phyloP scores from a whole-genome alignment of 2,329 filamentous ascomycete genomes.

The Acrocalymma vagum region DNA sequence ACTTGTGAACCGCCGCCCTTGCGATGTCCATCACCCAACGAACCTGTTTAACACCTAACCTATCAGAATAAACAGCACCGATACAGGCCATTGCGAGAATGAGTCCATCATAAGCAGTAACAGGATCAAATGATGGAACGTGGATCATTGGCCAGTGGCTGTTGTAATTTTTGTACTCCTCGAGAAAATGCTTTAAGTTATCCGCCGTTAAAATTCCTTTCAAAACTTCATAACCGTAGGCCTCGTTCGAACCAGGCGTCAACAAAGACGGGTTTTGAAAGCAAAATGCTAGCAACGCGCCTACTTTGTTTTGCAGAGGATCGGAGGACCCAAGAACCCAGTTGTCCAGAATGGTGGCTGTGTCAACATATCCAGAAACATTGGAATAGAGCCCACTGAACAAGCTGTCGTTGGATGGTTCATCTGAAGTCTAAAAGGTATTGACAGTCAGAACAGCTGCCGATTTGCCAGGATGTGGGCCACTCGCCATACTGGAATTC shows the following conservation, averaged over 20 bases:
- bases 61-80: conserved; percentile 77
- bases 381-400: conserved; percentile 59
- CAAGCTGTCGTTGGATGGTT: conserved; percentile 57
- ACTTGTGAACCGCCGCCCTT: conserved; percentile 66
- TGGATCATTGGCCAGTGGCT: conserved; percentile 78
- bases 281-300: conserved; percentile 59
- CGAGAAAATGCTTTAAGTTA: conserved; percentile 75
- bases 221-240: conserved; percentile 63
- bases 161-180: conserved; percentile 76
- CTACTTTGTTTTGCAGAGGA: conserved; percentile 56
- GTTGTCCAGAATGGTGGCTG: conserved; percentile 46
- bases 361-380: conserved; percentile 52
- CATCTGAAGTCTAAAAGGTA: conserved; percentile 52
- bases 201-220: conserved; percentile 68
- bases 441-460: conserved; percentile 52
- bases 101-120: conserved; percentile 71
- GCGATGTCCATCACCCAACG: conserved; percentile 74
- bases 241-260: conserved; percentile 35
- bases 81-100: conserved; percentile 75
- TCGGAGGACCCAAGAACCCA: conserved; percentile 54
- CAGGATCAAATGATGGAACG: conserved; percentile 73
- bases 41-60: conserved; percentile 66
- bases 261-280: conserved; percentile 53
- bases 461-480: conserved; percentile 53
- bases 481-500: conserved; percentile 57